Percentiles rank a stretch among this genome's conserved stretches.
These are phyloP conservation scores for Smittium culicis DNA, from an alignment of 371 early-diverging fungal genomes.

Conservation along the genomic window DNA sequence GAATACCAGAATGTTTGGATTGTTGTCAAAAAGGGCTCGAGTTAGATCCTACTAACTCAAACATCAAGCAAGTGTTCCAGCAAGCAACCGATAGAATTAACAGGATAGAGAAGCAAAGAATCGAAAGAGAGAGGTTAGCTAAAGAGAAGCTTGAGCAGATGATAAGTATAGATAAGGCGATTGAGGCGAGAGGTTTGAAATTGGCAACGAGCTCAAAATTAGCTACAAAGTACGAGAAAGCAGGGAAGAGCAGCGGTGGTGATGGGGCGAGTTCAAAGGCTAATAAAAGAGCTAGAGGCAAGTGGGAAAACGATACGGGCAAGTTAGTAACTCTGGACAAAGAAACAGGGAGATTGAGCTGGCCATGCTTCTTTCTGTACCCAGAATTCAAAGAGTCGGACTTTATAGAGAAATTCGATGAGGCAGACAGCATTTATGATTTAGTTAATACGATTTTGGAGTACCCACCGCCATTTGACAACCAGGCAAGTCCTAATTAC, in stretches of 20 bases:
- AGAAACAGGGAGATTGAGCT: slow-evolving; percentile 46
- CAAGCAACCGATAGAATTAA: slow-evolving; percentile 32
- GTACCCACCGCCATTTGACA: slow-evolving; percentile 74
- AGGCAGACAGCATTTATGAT: slow-evolving; percentile 62
- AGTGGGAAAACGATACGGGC: slow-evolving; percentile 26
- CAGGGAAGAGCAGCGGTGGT: not conserved
- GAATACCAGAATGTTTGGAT: slow-evolving; percentile 67
- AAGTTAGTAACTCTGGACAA: slow-evolving; percentile 52
- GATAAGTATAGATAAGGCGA: slow-evolving; percentile 39
- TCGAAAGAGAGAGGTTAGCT: slow-evolving; percentile 29
- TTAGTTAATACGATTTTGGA: slow-evolving; percentile 75
- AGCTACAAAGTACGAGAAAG: not conserved
- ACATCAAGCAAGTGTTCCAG: slow-evolving; percentile 34
- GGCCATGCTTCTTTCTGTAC: slow-evolving; percentile 87
- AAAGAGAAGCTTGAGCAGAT: slow-evolving; percentile 40
- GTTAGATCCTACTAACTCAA: slow-evolving; percentile 57
- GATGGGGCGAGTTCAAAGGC: slow-evolving; percentile 5
- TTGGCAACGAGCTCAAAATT: not conserved
- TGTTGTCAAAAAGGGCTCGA: slow-evolving; percentile 54
- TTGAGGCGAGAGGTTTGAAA: slow-evolving; percentile 27
- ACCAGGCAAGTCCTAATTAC: slow-evolving; percentile 39
- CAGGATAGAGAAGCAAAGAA: slow-evolving; percentile 32
- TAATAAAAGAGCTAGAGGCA: slow-evolving; percentile 6
- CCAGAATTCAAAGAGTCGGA: slow-evolving; percentile 88
- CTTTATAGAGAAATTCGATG: slow-evolving; percentile 72